Percentiles rank a stretch among this genome's conserved stretches.
Evolutionary conservation across 2,329 filamentous ascomycete species (phyloP).

Genomic region (Huntiella abstrusa): DNA sequence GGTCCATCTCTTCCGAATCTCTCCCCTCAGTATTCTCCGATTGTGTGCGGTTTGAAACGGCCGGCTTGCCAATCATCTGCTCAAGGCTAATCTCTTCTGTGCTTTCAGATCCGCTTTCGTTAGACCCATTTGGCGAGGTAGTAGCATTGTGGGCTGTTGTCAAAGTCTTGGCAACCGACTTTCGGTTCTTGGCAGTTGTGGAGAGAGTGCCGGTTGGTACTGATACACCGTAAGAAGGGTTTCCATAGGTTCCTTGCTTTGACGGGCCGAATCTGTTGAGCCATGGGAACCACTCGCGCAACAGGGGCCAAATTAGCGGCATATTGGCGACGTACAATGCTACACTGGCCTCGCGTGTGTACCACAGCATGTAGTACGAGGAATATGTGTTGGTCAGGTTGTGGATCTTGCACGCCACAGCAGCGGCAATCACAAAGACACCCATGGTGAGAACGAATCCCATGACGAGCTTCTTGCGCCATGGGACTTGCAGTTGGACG

Average conservation of each 20-base stretch:
- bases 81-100: too few species aligned
- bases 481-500: slow-evolving; percentile 27
- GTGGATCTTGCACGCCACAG: slow-evolving; percentile 28
- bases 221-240: neutral
- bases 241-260: slow-evolving; percentile 3
- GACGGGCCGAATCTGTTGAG: slow-evolving; percentile 11
- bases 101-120: too few species aligned
- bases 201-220: too few species aligned
- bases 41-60: too few species aligned
- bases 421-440: slow-evolving; percentile 29
- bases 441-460: slow-evolving; percentile 27
- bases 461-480: slow-evolving; percentile 34
- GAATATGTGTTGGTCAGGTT: slow-evolving; percentile 23
- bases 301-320: slow-evolving; percentile 24
- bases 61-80: too few species aligned
- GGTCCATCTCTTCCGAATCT: too few species aligned
- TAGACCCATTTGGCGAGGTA: too few species aligned
- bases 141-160: neutral
- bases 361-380: slow-evolving; percentile 24
- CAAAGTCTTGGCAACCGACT: too few species aligned
- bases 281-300: slow-evolving; percentile 18
- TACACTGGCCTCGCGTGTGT: slow-evolving; percentile 27
- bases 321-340: slow-evolving; percentile 27
- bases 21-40: too few species aligned
- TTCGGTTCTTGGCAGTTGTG: too few species aligned